These are phyloP conservation scores for Sisymbrium irio DNA, from an alignment of 345 rosid genomes.

Conservation along the genomic window DNA sequence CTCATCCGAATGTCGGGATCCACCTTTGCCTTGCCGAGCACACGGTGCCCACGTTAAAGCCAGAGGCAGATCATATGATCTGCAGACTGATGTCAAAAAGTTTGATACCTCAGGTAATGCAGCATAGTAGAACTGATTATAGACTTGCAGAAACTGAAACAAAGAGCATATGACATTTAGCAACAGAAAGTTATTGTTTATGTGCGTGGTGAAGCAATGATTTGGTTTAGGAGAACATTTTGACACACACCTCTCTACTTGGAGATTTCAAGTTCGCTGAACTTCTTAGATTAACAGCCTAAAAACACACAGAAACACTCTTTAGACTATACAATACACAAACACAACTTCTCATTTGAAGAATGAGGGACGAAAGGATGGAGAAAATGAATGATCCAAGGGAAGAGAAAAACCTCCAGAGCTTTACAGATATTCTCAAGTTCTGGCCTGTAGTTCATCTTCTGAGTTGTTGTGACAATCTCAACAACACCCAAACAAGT, in stretches of 20 bases:
- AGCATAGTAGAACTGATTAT: conserved; percentile 43
- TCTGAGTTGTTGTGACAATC: conserved; percentile 70
- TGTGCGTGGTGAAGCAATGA: conserved; percentile 7
- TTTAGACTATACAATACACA: conserved; percentile 26
- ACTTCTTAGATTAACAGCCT: conserved; percentile 87
- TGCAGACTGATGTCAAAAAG: conserved; percentile 59
- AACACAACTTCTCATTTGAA: background rate
- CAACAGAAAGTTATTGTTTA: background rate
- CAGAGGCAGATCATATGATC: conserved; percentile 57
- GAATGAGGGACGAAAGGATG: conserved; percentile 1
- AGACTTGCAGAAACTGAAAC: conserved; percentile 45
- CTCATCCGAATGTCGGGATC: conserved; percentile 66
- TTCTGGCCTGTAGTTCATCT: conserved; percentile 65
- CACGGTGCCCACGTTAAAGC: conserved; percentile 90
- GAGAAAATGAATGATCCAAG: background rate
- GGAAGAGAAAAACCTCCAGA: conserved; percentile 63
- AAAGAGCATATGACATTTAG: conserved; percentile 14
- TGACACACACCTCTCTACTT: conserved; percentile 47
- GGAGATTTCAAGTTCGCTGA: conserved; percentile 52
- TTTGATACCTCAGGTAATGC: conserved; percentile 59
- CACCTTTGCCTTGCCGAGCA: conserved; percentile 59
- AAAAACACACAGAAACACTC: conserved; percentile 27
- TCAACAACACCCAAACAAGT: conserved; percentile 90
- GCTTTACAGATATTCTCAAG: conserved; percentile 85
- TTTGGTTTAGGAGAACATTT: conserved; percentile 8